Percentiles rank a stretch among this genome's conserved stretches.
Evolutionary conservation across 2,329 filamentous ascomycete genomes (phyloP).

Genomic region (Hortaea werneckii): DNA sequence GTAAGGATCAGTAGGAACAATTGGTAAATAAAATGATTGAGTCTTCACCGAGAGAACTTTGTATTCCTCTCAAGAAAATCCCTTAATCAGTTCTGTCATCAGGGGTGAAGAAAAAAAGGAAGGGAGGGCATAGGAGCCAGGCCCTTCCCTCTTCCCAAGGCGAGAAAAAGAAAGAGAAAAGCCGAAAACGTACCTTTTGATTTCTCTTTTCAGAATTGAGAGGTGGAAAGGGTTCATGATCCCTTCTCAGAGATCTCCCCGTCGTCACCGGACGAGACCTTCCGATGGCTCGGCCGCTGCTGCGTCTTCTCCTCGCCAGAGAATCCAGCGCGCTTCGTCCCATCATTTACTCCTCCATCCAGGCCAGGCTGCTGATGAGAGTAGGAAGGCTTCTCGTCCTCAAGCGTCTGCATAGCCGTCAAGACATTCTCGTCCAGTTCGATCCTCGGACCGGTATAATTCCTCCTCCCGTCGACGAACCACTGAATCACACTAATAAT

Average conservation of each 20-base stretch:
- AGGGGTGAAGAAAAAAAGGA: too few species aligned
- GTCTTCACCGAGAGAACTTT: too few species aligned
- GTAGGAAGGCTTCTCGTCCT: not conserved
- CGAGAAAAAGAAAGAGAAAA: not conserved
- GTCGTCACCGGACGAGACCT: not conserved
- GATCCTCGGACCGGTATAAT: slow-evolving; percentile 43
- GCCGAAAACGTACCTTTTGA: not conserved
- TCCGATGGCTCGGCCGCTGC: not conserved
- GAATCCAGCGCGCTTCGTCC: too few species aligned
- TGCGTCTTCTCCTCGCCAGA: not conserved
- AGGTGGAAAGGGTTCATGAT: too few species aligned
- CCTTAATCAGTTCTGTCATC: too few species aligned
- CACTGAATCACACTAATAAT: slow-evolving; percentile 49
- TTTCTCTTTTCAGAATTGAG: too few species aligned
- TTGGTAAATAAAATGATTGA: too few species aligned
- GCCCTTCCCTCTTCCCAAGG: not conserved
- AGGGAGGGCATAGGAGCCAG: not conserved
- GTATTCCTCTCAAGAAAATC: too few species aligned
- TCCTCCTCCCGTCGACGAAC: slow-evolving; percentile 51
- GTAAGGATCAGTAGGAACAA: too few species aligned
- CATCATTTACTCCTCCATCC: too few species aligned
- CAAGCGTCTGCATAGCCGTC: slow-evolving; percentile 13
- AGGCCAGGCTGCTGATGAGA: too few species aligned
- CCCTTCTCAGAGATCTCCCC: not conserved
- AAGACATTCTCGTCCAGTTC: slow-evolving; percentile 22